Percentiles rank a stretch among this genome's conserved stretches.
Conservation (phyloP, 768 basidiomycete genomes). For the Amanita exitialis region DNA sequence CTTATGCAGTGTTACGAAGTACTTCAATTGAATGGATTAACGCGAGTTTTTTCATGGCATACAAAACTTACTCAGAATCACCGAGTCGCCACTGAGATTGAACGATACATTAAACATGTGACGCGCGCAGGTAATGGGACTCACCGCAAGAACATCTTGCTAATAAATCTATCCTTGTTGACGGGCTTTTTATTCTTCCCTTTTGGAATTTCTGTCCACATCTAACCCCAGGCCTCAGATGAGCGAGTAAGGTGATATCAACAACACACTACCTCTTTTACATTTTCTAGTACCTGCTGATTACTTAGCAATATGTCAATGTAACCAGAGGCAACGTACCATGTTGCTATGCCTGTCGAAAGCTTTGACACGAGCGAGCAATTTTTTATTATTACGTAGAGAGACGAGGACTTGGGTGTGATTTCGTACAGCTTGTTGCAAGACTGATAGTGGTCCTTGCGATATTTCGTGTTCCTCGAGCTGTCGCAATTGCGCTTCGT, state of each 20-base stretch:
- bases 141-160: conserved; percentile 95
- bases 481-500: conserved; percentile 92
- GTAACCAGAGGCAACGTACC: conserved; percentile 38
- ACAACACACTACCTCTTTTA: conserved; percentile 62
- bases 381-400: conserved; percentile 96
- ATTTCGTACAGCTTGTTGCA: conserved; percentile 96
- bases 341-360: conserved; percentile 99
- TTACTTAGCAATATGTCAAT: conserved; percentile 8
- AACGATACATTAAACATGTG: conserved; percentile 6
- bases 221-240: conserved; percentile 35
- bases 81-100: conserved; percentile 77
- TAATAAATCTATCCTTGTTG: conserved; percentile 99
- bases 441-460: conserved; percentile 91
- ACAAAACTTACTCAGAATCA: conserved; percentile 77
- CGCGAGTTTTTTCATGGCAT: conserved; percentile 15
- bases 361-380: conserved; percentile 91
- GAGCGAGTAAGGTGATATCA: not conserved
- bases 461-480: conserved; percentile 98
- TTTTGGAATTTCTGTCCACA: conserved; percentile 99
- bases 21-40: conserved; percentile 36
- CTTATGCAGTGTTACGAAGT: conserved; percentile 62
- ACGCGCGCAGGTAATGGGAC: conserved; percentile 14
- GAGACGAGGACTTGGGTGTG: conserved; percentile 97
- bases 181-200: conserved; percentile 98
- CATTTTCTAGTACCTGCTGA: conserved; percentile 85